Conservation (phyloP, 805 yeast species). For the Teunomyces panamensis region DNA sequence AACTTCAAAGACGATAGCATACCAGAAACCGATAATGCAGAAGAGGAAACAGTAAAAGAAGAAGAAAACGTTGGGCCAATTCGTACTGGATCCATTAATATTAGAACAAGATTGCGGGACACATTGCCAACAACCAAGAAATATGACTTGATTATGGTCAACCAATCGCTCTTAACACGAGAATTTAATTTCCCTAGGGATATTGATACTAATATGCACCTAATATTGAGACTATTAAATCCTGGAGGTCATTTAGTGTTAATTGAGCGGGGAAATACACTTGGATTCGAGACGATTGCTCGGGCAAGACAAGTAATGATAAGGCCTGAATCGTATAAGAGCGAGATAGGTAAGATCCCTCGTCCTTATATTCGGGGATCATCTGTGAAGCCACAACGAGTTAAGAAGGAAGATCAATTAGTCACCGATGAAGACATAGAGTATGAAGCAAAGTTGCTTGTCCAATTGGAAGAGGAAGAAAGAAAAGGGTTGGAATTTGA, state of each 20-base stretch:
- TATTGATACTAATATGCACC: conserved; percentile 64
- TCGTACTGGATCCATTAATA: conserved; percentile 52
- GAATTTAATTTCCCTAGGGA: conserved; percentile 64
- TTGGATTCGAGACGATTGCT: conserved; percentile 85
- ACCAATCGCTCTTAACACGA: conserved; percentile 69
- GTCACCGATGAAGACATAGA: conserved; percentile 34
- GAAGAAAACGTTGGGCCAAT: conserved; percentile 40
- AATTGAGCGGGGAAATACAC: conserved; percentile 84
- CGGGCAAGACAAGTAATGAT: conserved; percentile 86
- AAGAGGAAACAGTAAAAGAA: conserved; percentile 15
- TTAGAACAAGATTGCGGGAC: conserved; percentile 55
- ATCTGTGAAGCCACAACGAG: conserved; percentile 36
- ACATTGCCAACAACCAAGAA: conserved; percentile 49
- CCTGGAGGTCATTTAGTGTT: conserved; percentile 81
- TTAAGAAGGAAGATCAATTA: conserved; percentile 33
- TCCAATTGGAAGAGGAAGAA: conserved; percentile 22
- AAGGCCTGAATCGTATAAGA: conserved; percentile 70
- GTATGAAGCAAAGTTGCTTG: conserved; percentile 30
- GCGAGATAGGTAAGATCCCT: conserved; percentile 62
- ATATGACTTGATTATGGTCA: conserved; percentile 81
- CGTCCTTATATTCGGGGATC: conserved; percentile 63
- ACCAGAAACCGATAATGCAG: conserved; percentile 13
- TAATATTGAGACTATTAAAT: conserved; percentile 55
- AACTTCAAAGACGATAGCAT: conserved; percentile 15
- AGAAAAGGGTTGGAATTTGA: conserved; percentile 16